Evolutionary conservation across 805 yeast genomes (phyloP), one percentile per base, ranked within the genome.

Genomic region (Kluyveromyces lactis): DNA sequence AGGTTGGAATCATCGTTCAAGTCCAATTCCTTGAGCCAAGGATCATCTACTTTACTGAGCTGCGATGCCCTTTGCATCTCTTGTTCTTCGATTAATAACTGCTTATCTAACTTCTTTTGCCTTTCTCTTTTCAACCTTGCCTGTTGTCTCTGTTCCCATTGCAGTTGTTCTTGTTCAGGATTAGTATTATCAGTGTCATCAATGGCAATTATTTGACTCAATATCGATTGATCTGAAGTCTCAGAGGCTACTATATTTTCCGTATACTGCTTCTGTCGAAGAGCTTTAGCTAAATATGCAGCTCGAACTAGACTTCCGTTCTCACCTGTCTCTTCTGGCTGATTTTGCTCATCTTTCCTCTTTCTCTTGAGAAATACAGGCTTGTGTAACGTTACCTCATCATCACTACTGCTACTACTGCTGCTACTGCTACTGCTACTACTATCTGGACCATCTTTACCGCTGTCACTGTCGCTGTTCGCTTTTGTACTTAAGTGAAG

Each of bases 141-240:
- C 15, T 43, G 36, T 17, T 55, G 52, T 40, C 63, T 46, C 16
- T 42, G 29, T 3, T 38, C 32, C 63, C 63, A 59, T 17, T 34
- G 28, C 28, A 41, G 29, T 16, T 26, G 43, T 32, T 59, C 64
- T 10, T 13, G 13, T 13, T 46, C 52, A 8, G 56, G 48, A 33
- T 59, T 49, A 2, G 42, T 17, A 2, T 44, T 31, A 41, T 58
- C 64, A 35, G 53, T 42, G 39, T 59, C 64, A 40, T 55, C 47
- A 7, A 58, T 34, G 15, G 33, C 33, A 40, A 55, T 23, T 3
- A 51, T 48, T 32, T 41, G 46, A 26, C 41, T 42, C 17, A 55
- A n/a, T 2, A 56, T 26, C 4, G 49, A 53, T 34, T 55, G 48
- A 27, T 56, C 56, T 2, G 60, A 49, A 19, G 50, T 45, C 30